Percentiles rank a stretch among this genome's conserved stretches.
Evolutionary conservation across 2,329 filamentous ascomycete genomes (phyloP).

Genomic region (Microdochium bolleyi): DNA sequence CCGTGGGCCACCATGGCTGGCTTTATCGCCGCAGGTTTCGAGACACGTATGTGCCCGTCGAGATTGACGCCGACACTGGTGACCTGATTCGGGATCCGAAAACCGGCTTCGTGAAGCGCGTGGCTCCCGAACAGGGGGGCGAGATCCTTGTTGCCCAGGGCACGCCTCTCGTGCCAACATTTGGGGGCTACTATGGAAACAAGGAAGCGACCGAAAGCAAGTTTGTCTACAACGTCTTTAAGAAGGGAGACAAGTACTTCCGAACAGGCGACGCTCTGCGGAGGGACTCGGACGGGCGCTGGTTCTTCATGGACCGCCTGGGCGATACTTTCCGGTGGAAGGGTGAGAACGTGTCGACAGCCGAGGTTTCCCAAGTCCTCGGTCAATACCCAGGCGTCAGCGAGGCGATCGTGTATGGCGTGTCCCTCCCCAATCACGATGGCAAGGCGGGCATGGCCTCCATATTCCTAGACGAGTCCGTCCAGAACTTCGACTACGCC

Average conservation of each 20-base stretch:
- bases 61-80: conserved; percentile 59
- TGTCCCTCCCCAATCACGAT: conserved; percentile 56
- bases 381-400: conserved; percentile 49
- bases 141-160: conserved; percentile 59
- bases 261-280: conserved; percentile 60
- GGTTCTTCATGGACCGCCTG: conserved; percentile 61
- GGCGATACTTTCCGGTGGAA: conserved; percentile 74
- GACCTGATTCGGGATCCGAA: conserved; percentile 57
- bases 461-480: conserved; percentile 44
- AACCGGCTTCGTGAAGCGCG: conserved; percentile 59
- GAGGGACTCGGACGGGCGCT: conserved; percentile 52
- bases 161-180: conserved; percentile 47
- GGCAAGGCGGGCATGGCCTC: conserved; percentile 60
- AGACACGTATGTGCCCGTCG: conserved; percentile 56
- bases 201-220: conserved; percentile 63
- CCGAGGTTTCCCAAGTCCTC: conserved; percentile 59
- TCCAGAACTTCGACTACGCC: conserved; percentile 48
- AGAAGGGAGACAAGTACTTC: conserved; percentile 61
- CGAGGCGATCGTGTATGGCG: conserved; percentile 66
- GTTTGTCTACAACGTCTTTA: conserved; percentile 55
- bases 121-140: conserved; percentile 60
- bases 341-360: conserved; percentile 58
- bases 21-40: conserved; percentile 44
- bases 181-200: conserved; percentile 59
- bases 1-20: conserved; percentile 65